Base-by-base conservation (phyloP, 2,329 filamentous ascomycete species). In the Cryphonectria naterciae region DNA sequence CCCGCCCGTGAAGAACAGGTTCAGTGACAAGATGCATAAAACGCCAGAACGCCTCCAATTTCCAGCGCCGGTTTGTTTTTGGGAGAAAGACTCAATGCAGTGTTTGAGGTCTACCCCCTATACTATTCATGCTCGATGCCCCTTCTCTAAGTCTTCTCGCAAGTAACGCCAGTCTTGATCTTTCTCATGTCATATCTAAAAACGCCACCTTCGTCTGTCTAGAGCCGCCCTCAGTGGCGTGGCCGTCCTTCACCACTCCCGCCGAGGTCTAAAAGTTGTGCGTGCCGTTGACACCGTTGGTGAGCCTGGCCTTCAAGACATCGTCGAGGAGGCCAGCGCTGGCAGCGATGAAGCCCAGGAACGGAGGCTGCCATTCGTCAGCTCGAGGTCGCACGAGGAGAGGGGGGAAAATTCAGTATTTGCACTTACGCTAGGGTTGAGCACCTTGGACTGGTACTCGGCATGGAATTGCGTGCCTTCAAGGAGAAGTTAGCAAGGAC, bases 341-440 rank as follows among this genome's bases (percentile, higher is more conserved):
- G 2, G 94, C 93, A 43, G 94, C 94, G 63, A 97, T 88, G 79
- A 97, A 95, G 63, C 94, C 94, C 32, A 97, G 85, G 81, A 93
- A 96, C 1, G 93, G 90, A 32, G 60, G 70, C 71, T 73, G 52
- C 61, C 13, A 17, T 11, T 17, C 76, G 73, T 74, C 77, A 68
- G 76, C 73, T 11, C 74, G 2, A 7, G 39, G 6, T 25, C 1
- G 43, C 73, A 15, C 76, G 72, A 8, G 72, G 8, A 25, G 37
- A 22, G 43, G 7, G 72, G 8, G 25, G 37, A 22, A 37, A 5
- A 19, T 15, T 3, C 13, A 3, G 13, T 19, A 10, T 10, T 11
- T 41, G n/a, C 2, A 73, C 71, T 69, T 71, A 73, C 71, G 49
- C 71, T 73, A 41, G 71, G 71, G 64, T 61, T 73, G 63, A 73